Base-by-base conservation (phyloP, 1,284 basidiomycete genomes). In the Coniferiporia sulphurascens region DNA sequence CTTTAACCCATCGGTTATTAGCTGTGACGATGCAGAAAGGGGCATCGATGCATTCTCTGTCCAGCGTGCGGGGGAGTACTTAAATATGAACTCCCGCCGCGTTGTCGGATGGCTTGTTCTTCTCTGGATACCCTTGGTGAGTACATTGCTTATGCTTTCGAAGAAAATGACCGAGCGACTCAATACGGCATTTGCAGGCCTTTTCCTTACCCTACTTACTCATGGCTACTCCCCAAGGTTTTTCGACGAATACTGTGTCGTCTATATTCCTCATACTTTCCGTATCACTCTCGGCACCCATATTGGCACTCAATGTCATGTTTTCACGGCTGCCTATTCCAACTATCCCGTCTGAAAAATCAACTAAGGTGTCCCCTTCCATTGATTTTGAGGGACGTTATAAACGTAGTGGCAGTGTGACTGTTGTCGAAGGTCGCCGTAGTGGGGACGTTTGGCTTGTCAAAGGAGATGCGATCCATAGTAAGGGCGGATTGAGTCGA, bases 401-500 rank as follows among this genome's bases (percentile, higher is more conserved):
- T 70, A 87, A 85, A 68, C 80, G 80, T 56, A 85, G 84, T 64
- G 77, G 77, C 19, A 85, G 80, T 61, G 74, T 82, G 55, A 87
- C 85, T 9, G 80, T 87, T 38, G 80, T 89, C 19, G 85, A 88
- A 67, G 82, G 80, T 34, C 79, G 84, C 49, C 83, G 84, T 51
- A 86, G 84, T 64, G 83, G 83, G 27, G 86, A 89, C 65, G 80
- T 88, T 22, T 87, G 86, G 86, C 68, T 88, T 63, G 67, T 78
- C 7, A 85, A 85, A 58, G 85, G 85, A 15, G 81, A 87, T 62
- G 86, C 85, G 8, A 71, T 84, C 22, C 83, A 85, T 57, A 83
- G 83, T 0, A 85, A 82, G 69, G 72, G 72, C 60, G 85, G 82
- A 65, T 62, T 87, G 41, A 75, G 79, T 50, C 80, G 85, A 35